Base-by-base conservation (phyloP, 371 early-diverging fungal genomes). In the Mucor irregularis region DNA sequence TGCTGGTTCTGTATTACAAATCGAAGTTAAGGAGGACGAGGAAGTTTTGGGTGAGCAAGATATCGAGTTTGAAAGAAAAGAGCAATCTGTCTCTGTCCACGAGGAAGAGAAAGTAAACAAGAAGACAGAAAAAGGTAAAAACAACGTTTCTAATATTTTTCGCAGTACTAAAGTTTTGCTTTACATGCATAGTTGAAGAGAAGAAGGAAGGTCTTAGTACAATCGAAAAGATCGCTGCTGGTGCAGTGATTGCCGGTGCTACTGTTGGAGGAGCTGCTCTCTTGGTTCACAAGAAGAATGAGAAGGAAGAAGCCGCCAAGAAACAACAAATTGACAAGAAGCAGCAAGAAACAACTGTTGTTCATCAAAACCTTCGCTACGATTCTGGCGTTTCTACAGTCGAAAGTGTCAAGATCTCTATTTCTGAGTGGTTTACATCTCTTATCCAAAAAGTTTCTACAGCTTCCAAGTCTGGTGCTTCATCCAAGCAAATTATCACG, bases 11-110 rank as follows among this genome's bases (percentile, higher is more conserved):
- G 54, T 49, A 7, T 17, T 64, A 11, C 44, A 64, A 16, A 56
- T 60, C 22, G 59, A 64, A 14, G 49, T 61, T 0, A 35, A 58
- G 4, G 55, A 53, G 13, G 51, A 68, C 38, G 37, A 67, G 55
- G 40, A 50, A 58, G 52, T 75, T 38, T 30, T 69, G 56, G 54
- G 65, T 49, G 53, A 71, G 53, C 49, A 75, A 53, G 34, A 65
- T 43, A 11, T 64, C n/a, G 60, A 59, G 0, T 53, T 50, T 54
- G 58, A 54, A 14, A 37, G 55, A 13, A 61, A 61, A 25, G 44
- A 63, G 28, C 25, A 43, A 2, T 43, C 44, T 25, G 17, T 35
- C 3, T 24, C 21, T 22, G n/a, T 22, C 19, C 24, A 39, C 29
- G 35, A 55, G 14, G 45, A 55, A 25, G 39, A 56, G 7, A 29